These are phyloP conservation scores for Vigna radiata DNA, from an alignment of 306 rosid species.

Conservation along the genomic window DNA sequence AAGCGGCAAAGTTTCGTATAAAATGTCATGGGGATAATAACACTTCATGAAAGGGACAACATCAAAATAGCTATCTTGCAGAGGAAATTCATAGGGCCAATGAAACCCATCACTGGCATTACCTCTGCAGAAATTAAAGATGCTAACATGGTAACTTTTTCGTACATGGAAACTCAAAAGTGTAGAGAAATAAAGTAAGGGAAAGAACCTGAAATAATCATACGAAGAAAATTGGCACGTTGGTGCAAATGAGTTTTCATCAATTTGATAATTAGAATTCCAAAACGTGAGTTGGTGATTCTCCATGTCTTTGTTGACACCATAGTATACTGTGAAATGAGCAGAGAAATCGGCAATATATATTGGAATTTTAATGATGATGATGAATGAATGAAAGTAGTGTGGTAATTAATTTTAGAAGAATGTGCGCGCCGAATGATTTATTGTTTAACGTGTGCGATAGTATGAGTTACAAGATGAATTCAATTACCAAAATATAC, in stretches of 20 bases:
- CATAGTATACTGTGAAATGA: not conserved
- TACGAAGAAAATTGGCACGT: conserved; percentile 38
- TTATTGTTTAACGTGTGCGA: conserved; percentile 50
- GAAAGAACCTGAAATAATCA: conserved; percentile 38
- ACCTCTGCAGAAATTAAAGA: conserved; percentile 7
- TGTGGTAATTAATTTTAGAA: conserved; percentile 32
- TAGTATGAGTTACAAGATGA: conserved; percentile 62
- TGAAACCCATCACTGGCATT: conserved; percentile 41
- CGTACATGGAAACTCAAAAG: not conserved
- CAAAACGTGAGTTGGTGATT: conserved; percentile 28
- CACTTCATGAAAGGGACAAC: conserved; percentile 43
- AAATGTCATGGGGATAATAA: conserved; percentile 44
- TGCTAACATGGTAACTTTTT: not conserved
- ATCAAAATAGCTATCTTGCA: conserved; percentile 48
- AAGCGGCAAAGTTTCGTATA: conserved; percentile 38
- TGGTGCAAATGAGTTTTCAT: conserved; percentile 45
- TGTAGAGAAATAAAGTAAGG: not conserved
- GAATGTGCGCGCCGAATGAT: conserved; percentile 62
- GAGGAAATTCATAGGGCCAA: conserved; percentile 51
- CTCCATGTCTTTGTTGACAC: conserved; percentile 35
- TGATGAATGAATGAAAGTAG: conserved; percentile 10
- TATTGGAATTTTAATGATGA: conserved; percentile 24
- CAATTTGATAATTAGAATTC: conserved; percentile 42
- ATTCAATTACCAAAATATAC: conserved; percentile 38
- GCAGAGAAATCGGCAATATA: conserved; percentile 13